Evolutionary conservation across 2,329 filamentous ascomycete genomes (phyloP).

Genomic region (Harringtonia lauricola): DNA sequence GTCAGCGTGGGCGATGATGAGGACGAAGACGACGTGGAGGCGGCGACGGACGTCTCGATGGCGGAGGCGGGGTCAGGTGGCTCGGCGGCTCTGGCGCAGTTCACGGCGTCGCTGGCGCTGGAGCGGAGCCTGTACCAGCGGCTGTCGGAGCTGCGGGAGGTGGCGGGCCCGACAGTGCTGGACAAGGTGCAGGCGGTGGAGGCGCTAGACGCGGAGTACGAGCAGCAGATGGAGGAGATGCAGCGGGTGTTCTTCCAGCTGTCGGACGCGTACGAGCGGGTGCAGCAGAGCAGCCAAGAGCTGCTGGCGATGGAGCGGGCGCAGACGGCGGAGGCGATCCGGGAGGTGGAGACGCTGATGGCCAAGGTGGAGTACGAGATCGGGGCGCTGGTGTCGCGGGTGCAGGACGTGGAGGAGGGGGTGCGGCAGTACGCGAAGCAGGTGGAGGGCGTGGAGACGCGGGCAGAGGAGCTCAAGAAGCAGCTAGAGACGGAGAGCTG

Average conservation of each 20-base stretch:
- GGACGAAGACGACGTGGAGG: neutral
- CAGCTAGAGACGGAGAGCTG: slow-evolving; percentile 55
- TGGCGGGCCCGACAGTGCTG: slow-evolving; percentile 50
- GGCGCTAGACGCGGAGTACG: slow-evolving; percentile 49
- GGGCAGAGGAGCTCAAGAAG: slow-evolving; percentile 49
- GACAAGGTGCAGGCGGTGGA: slow-evolving; percentile 45
- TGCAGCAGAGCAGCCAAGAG: slow-evolving; percentile 57
- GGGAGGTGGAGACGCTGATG: slow-evolving; percentile 68
- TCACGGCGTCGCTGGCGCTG: slow-evolving; percentile 35
- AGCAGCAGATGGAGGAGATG: slow-evolving; percentile 53
- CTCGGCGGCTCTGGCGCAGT: slow-evolving; percentile 18
- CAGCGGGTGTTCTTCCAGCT: slow-evolving; percentile 58
- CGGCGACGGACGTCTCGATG: slow-evolving; percentile 8
- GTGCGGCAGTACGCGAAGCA: slow-evolving; percentile 70
- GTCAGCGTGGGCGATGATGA: slow-evolving; percentile 17
- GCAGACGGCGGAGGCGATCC: slow-evolving; percentile 57
- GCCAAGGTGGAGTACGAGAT: slow-evolving; percentile 92
- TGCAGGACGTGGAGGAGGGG: slow-evolving; percentile 79
- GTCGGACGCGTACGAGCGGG: slow-evolving; percentile 56
- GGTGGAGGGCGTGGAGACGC: slow-evolving; percentile 58
- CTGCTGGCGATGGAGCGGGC: slow-evolving; percentile 59
- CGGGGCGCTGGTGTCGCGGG: slow-evolving; percentile 63
- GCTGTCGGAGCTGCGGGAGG: slow-evolving; percentile 38
- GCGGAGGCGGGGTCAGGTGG: slow-evolving; percentile 13
- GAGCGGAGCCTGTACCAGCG: slow-evolving; percentile 41